Percentiles rank a stretch among this genome's conserved stretches.
phyloP scores from a whole-genome alignment of 345 rosid species.

The Abelmoschus esculentus region DNA sequence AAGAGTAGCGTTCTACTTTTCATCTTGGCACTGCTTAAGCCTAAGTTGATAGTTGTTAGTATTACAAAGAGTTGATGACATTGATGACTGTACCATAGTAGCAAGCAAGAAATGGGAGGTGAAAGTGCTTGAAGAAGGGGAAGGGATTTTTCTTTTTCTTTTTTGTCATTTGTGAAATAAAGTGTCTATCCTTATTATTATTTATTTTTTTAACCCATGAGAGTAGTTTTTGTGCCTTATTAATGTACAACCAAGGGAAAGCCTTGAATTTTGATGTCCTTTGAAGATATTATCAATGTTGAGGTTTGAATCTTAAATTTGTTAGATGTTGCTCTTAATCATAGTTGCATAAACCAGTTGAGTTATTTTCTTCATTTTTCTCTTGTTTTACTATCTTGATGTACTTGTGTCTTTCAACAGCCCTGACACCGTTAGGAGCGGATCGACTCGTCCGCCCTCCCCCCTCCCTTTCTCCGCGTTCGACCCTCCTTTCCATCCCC shows the following conservation, averaged over 20 bases:
- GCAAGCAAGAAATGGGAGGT: constrained; percentile 14
- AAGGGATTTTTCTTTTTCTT: background rate
- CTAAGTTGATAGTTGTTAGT: constrained; percentile 8
- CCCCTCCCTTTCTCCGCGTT: too few species aligned
- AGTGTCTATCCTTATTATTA: background rate
- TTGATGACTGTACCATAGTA: constrained; percentile 33
- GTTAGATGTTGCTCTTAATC: too few species aligned
- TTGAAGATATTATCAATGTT: too few species aligned
- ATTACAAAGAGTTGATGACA: constrained; percentile 18
- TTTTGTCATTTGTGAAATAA: constrained; percentile 12
- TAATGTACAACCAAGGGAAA: constrained; percentile 2
- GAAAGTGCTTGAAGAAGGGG: constrained; percentile 6
- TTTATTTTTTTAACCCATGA: background rate
- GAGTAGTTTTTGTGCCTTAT: constrained; percentile 11
- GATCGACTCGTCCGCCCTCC: too few species aligned
- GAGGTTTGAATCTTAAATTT: too few species aligned
- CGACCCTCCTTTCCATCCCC: too few species aligned
- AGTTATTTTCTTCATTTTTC: too few species aligned
- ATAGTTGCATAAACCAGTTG: too few species aligned
- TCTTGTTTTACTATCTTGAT: too few species aligned
- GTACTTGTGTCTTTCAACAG: too few species aligned
- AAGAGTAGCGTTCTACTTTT: constrained; percentile 27
- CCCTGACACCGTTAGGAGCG: too few species aligned
- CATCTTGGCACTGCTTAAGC: constrained; percentile 4
- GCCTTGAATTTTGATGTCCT: background rate